These are phyloP conservation scores for Melampsora americana DNA, from an alignment of 1,284 basidiomycete species.

Conservation along the genomic window DNA sequence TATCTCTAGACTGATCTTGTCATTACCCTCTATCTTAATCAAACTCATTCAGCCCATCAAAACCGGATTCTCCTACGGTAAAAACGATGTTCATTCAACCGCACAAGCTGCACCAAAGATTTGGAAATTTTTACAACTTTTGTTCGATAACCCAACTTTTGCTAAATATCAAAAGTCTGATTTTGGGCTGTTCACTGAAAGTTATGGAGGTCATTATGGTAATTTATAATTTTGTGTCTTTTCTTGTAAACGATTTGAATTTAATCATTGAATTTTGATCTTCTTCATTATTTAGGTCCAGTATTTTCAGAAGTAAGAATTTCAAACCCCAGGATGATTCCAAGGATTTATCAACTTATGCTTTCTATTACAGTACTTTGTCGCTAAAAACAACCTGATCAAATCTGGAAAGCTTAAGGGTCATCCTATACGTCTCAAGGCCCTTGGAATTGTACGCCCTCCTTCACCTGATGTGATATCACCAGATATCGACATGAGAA, in stretches of 20 bases:
- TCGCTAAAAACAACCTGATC: constrained; percentile 30
- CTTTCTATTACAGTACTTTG: constrained; percentile 26
- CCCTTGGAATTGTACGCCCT: constrained; percentile 40
- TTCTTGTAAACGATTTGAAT: background rate
- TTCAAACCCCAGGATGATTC: background rate
- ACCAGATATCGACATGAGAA: background rate
- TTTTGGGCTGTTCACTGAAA: constrained; percentile 37
- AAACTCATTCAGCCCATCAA: constrained; percentile 58
- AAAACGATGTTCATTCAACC: constrained; percentile 27
- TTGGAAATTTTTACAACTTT: constrained; percentile 41
- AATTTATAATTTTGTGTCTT: background rate
- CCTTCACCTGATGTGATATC: background rate
- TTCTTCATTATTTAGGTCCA: constrained; percentile 19
- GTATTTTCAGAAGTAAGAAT: constrained; percentile 36
- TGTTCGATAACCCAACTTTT: constrained; percentile 34
- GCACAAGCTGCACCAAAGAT: constrained; percentile 34
- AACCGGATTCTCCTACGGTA: constrained; percentile 44
- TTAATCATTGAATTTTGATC: background rate
- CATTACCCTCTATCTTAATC: background rate
- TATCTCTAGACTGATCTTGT: background rate
- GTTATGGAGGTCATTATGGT: constrained; percentile 44
- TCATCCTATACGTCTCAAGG: constrained; percentile 14
- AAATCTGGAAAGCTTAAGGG: constrained; percentile 20
- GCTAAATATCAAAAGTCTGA: constrained; percentile 26
- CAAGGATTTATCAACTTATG: background rate